Percentiles rank a stretch among this genome's conserved stretches.
Evolutionary conservation across 352 stramenopile genomes (phyloP).

Genomic region (Pythium aristosporum): DNA sequence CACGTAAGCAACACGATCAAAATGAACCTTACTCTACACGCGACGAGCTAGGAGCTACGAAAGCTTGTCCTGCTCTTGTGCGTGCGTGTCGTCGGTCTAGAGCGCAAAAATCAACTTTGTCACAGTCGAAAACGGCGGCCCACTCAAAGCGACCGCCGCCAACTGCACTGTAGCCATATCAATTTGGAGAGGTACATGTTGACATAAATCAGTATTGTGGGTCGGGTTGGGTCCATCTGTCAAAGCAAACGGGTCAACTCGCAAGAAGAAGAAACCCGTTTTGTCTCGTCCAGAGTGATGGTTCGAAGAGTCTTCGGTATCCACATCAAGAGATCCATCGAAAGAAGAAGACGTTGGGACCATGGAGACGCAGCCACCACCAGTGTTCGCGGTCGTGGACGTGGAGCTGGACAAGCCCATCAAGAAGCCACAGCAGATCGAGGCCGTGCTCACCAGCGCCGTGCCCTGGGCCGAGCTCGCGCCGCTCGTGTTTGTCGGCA

Average conservation of each 20-base stretch:
- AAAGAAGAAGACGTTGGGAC: not conserved
- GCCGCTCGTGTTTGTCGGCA: conserved; percentile 56
- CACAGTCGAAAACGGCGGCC: no score
- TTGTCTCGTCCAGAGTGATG: conserved; percentile 15
- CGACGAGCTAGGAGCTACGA: no score
- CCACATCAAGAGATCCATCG: conserved; percentile 17
- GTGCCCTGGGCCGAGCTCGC: conserved; percentile 36
- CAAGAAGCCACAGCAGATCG: conserved; percentile 56
- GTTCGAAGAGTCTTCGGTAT: conserved; percentile 1
- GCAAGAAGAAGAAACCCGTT: not conserved
- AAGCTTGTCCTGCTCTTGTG: no score
- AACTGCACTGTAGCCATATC: not conserved
- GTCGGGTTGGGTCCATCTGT: not conserved
- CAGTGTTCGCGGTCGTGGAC: conserved; percentile 34
- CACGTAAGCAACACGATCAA: no score
- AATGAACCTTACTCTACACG: no score
- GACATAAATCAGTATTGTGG: not conserved
- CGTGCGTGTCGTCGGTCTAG: no score
- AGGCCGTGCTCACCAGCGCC: conserved; percentile 44
- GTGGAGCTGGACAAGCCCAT: conserved; percentile 56
- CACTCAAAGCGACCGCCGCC: no score
- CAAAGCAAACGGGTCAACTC: not conserved
- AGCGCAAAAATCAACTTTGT: no score
- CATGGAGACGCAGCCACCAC: conserved; percentile 24
- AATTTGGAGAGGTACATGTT: not conserved